Evolutionary conservation across 495 filamentous ascomycete species (phyloP), one percentile per base, ranked within the genome.

Genomic region (Durotheca rogersii): DNA sequence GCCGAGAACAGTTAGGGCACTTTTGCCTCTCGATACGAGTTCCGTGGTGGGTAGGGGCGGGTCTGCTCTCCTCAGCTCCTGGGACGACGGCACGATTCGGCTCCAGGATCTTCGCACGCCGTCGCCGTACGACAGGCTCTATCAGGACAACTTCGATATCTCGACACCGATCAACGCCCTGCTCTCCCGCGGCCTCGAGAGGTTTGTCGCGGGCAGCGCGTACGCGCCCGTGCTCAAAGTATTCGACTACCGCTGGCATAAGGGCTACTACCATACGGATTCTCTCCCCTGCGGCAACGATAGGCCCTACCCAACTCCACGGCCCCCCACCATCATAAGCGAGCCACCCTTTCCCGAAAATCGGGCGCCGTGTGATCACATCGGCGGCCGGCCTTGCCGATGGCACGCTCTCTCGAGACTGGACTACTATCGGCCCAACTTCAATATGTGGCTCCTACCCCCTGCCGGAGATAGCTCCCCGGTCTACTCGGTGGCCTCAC

Each of bases 221-320:
- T 55, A 64, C 3, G 61, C 59, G 1, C 54, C 58, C 3, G 57
- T 64, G 23, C 20, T 77, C 47, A 74, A 75, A 41, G 51, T 77
- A 1, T 77, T 76, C 38, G 74, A 77, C 63, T 75, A 74, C 23
- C 72, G 74, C 6, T 74, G 70, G 69, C 50, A 67, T 0, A 71
- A 68, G 48, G 34, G 49, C 2, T 77, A 77, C 46, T 65, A 73
- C 18, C 68, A 77, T 36, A 73, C 70, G 7, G 57, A 66, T 1
- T 66, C 62, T 4, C 60, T 77, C 2, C 61, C 72, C 0, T 77
- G 74, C 37, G 31, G 60, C 5, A 54, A 29, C 15, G 31, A 41
- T 0, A 17, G 10, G 0, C 74, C 74, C 0, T 70, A 68, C 31
- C 71, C 73, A 2, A 17, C 23, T 3, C 72, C 72, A 0, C 54